Conservation (phyloP, 352 stramenopile genomes). For the Phytophthora fragariae region DNA sequence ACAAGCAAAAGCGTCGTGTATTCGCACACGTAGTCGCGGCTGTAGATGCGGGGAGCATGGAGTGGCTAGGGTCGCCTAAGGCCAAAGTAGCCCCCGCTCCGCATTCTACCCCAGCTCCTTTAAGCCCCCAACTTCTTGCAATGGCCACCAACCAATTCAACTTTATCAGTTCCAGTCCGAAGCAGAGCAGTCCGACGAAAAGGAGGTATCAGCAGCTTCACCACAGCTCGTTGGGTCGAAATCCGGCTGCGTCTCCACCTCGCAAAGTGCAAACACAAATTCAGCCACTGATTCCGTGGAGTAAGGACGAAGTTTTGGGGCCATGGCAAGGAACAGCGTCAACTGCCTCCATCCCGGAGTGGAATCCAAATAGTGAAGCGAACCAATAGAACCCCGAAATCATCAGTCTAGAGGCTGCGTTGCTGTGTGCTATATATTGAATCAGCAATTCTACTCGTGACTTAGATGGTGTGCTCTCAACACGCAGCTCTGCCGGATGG, state of each 20-base stretch:
- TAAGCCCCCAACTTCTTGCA: constrained; percentile 40
- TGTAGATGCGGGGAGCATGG: constrained; percentile 30
- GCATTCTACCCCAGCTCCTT: constrained; percentile 10
- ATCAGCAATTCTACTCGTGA: constrained; percentile 11
- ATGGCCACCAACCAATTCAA: constrained; percentile 60
- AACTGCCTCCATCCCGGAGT: constrained; percentile 20
- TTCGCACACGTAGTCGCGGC: constrained; percentile 48
- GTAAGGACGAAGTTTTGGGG: constrained; percentile 12
- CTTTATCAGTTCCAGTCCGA: constrained; percentile 30
- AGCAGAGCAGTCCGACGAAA: constrained; percentile 27
- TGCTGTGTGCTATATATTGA: not conserved
- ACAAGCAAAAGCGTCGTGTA: constrained; percentile 58
- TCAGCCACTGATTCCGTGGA: constrained; percentile 15
- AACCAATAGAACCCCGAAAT: not conserved
- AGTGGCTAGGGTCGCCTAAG: constrained; percentile 16
- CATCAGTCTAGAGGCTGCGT: too few species aligned
- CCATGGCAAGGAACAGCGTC: constrained; percentile 27
- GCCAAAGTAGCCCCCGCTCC: constrained; percentile 6
- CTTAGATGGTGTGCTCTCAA: constrained; percentile 20
- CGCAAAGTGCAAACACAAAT: constrained; percentile 22
- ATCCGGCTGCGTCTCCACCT: not conserved
- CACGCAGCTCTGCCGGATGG: constrained; percentile 47
- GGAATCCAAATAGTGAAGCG: not conserved
- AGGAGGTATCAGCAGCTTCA: constrained; percentile 25
- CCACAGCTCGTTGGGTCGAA: constrained; percentile 17